phyloP scores from a whole-genome alignment of 306 rosid species.

The Medicago truncatula region MtrunA17r5.0-ANR NC_053044.1:51280001-51280500 shows the following conservation, averaged over 20 bases:
- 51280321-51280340: too few species aligned
- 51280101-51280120: too few species aligned
- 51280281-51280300: too few species aligned
- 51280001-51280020: constrained; percentile 66
- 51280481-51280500: constrained; percentile 85
- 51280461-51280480: constrained; percentile 87
- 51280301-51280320: too few species aligned
- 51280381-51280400: constrained; percentile 72
- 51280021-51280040: constrained; percentile 84
- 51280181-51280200: too few species aligned
- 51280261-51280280: too few species aligned
- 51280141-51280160: too few species aligned
- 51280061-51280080: constrained; percentile 66
- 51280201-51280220: too few species aligned
- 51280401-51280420: constrained; percentile 69
- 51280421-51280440: constrained; percentile 49
- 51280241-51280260: too few species aligned
- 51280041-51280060: constrained; percentile 85
- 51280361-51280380: not conserved
- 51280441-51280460: constrained; percentile 88
- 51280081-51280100: not conserved
- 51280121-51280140: too few species aligned
- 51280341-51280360: not conserved
- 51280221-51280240: too few species aligned
- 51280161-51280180: too few species aligned